Conservation (phyloP, 768 basidiomycete species). For the Hypholoma fasciculare region DNA sequence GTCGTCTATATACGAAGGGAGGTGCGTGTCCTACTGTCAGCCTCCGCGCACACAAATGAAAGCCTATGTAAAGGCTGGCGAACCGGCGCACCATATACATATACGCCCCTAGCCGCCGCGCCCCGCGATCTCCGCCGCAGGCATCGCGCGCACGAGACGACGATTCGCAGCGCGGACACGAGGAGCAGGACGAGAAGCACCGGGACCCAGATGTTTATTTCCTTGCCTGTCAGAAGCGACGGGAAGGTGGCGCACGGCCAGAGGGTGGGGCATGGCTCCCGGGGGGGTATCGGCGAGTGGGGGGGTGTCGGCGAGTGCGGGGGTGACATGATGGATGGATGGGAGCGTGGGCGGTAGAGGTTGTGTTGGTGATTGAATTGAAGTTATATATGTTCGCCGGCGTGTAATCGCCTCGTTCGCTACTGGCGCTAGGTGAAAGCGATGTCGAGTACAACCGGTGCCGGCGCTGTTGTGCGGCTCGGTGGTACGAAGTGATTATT, state of each 20-base stretch:
- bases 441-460: no score
- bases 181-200: neutral
- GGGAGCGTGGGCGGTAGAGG: neutral
- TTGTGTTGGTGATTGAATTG: neutral
- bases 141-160: neutral
- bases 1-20: no score
- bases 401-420: no score
- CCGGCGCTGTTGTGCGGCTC: no score
- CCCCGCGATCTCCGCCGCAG: neutral
- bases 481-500: no score
- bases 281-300: neutral
- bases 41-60: no score
- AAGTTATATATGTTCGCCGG: no score
- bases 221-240: neutral
- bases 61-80: no score
- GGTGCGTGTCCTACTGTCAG: no score
- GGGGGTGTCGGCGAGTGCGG: neutral
- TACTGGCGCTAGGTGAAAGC: no score
- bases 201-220: neutral
- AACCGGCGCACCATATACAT: neutral
- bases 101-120: no score
- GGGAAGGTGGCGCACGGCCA: neutral
- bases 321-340: neutral
- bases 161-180: neutral
- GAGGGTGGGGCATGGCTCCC: neutral